phyloP scores from a whole-genome alignment of 148 eudicot genomes.

The Chenopodium suecicum region DNA sequence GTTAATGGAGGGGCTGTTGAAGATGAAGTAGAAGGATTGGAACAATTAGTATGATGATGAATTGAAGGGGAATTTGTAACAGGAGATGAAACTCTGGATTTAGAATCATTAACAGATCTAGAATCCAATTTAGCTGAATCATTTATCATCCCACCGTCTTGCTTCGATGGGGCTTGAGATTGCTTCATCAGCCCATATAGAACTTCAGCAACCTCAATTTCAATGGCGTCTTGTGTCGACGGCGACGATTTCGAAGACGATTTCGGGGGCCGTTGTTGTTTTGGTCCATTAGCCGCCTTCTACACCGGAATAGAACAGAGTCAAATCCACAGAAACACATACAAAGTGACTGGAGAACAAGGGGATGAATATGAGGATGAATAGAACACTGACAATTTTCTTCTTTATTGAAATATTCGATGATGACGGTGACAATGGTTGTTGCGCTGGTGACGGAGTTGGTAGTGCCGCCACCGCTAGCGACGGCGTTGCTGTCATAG shows the following conservation, averaged over 20 bases:
- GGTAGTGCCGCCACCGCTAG: conserved; percentile 23
- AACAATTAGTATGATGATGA: conserved; percentile 6
- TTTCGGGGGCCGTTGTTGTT: conserved; percentile 52
- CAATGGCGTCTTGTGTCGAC: conserved; percentile 80
- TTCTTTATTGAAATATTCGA: conserved; percentile 62
- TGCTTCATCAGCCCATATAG: conserved; percentile 82
- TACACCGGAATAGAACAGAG: conserved; percentile 36
- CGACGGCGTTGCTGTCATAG: conserved; percentile 24
- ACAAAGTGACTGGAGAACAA: too few species aligned
- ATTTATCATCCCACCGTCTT: conserved; percentile 33
- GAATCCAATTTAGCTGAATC: conserved; percentile 45
- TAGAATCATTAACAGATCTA: conserved; percentile 49
- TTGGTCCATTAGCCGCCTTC: conserved; percentile 57
- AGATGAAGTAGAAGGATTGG: conserved; percentile 19
- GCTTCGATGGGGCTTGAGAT: conserved; percentile 60
- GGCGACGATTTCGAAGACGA: conserved; percentile 53
- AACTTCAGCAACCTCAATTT: conserved; percentile 94
- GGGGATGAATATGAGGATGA: neutral
- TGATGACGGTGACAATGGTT: conserved; percentile 71
- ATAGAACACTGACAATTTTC: conserved; percentile 58
- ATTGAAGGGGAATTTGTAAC: conserved; percentile 19
- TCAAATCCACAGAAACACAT: conserved; percentile 5
- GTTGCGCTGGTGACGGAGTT: conserved; percentile 30
- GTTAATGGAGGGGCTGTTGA: conserved; percentile 37
- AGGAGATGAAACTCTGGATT: conserved; percentile 65